phyloP scores from a whole-genome alignment of 108 stramenopile species.

The Cyclotella cryptica region DNA sequence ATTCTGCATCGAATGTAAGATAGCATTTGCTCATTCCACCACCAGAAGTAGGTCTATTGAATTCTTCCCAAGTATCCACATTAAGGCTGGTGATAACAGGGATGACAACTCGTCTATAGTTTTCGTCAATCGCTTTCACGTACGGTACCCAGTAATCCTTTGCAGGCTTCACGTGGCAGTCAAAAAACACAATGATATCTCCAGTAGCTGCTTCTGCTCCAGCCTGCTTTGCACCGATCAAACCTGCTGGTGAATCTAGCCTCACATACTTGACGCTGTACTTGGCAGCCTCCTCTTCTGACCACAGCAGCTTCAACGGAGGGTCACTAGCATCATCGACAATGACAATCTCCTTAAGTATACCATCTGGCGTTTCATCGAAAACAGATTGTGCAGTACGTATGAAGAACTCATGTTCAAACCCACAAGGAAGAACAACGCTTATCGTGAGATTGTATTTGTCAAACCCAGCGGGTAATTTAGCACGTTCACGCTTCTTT shows the following conservation, averaged over 20 bases:
- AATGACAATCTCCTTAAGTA: slow-evolving; percentile 48
- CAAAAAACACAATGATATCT: slow-evolving; percentile 53
- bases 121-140: slow-evolving; percentile 35
- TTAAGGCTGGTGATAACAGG: slow-evolving; percentile 48
- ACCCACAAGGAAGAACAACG: slow-evolving; percentile 49
- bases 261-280: slow-evolving; percentile 46
- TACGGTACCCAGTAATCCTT: slow-evolving; percentile 51
- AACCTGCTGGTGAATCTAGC: slow-evolving; percentile 33
- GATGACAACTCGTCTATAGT: slow-evolving; percentile 51
- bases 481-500: slow-evolving; percentile 21
- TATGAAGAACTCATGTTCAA: slow-evolving; percentile 48
- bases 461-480: slow-evolving; percentile 15
- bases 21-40: slow-evolving; percentile 57
- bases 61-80: slow-evolving; percentile 50
- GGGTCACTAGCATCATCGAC: slow-evolving; percentile 54
- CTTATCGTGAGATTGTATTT: slow-evolving; percentile 36
- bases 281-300: slow-evolving; percentile 33
- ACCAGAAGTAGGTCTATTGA: slow-evolving; percentile 29
- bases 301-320: slow-evolving; percentile 30
- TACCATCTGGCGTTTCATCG: slow-evolving; percentile 36
- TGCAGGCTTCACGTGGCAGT: slow-evolving; percentile 51
- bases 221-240: slow-evolving; percentile 50
- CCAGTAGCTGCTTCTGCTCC: slow-evolving; percentile 50
- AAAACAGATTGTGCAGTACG: slow-evolving; percentile 44
- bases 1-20: slow-evolving; percentile 53